Evolutionary conservation across 164 flowering plant genomes (phyloP), one percentile per base, ranked within the genome.

Genomic region (Stephania japonica): DNA sequence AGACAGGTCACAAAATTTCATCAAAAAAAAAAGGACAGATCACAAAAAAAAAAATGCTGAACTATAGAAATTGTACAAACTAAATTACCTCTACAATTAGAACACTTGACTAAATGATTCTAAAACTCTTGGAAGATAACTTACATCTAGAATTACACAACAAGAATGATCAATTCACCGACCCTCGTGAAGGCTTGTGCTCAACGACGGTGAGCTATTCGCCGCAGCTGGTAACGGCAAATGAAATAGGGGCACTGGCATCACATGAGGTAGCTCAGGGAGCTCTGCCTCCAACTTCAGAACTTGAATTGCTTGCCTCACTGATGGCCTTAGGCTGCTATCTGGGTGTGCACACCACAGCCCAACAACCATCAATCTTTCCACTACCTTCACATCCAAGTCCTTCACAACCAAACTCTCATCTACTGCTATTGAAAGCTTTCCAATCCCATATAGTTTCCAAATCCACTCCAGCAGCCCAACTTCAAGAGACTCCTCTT

Each of bases 391-490:
- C 79, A n/a, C 73, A 27, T 77, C 76, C 32, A 73, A 78, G 7
- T 78, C 75, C 42, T n/a, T 71, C 19, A 10, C 24, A 14, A 4
- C 7, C 0, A 85, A 42, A 23, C 27, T 75, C 21, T 56, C 26
- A 69, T 80, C 82, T 8, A 42, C 73, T 7, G 69, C 80, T 53
- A 47, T 73, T 7, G 73, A 59, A 42, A 85, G 70, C 9, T 62
- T 32, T 8, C 80, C 80, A 18, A 24, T 75, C 47, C 85, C 88
- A 71, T 85, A 81, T 1, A 82, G 78, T 32, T 73, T 73, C 90
- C 90, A 85, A 3, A 80, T 85, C 85, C 12, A 78, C 81, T 86
- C 89, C 85, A 19, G 78, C 82, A 0, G 83, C 78, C 74, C 85
- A 70, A 0, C 75, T 64, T 21, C 65, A 3, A 70, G 23, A 1